Base-by-base conservation (phyloP, 2,329 filamentous ascomycete genomes). In the Coniochaeta sp. region DNA sequence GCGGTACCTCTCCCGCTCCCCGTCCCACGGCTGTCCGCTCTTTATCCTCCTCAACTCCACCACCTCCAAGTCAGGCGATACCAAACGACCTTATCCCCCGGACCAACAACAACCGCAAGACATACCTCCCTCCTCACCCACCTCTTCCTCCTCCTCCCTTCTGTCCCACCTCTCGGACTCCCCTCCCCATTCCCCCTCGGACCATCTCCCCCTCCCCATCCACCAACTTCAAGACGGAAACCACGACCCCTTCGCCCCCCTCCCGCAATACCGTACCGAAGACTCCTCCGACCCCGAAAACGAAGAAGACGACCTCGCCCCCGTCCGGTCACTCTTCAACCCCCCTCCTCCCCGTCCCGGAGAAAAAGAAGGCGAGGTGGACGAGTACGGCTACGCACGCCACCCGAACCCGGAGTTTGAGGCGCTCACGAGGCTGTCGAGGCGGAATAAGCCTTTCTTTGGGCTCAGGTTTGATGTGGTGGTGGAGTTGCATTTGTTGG, bases 31-130 rank as follows among this genome's bases (percentile, higher is more conserved):
- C 10, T 68, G 64, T 12, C 73, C 78, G 1, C 69, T 83, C 6
- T 66, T 82, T 27, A 62, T 84, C 53, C 65, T 84, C 2, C 70
- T 82, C 52, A 84, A 83, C 65, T 72, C 74, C 0, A 78, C 75
- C 1, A 69, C 64, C 6, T 61, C 61, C 5, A 42, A 42, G 38
- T 16, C 38, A n/a, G n/a, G n/a, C 5, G 51, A 55, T 0, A 14
- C 47, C n/a, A 38, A n/a, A n/a, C n/a, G n/a, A n/a, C n/a, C n/a
- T n/a, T n/a, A n/a, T n/a, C n/a, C n/a, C n/a, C n/a, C n/a, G n/a
- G n/a, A n/a, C n/a, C n/a, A n/a, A n/a, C n/a, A n/a, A n/a, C n/a
- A n/a, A n/a, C n/a, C n/a, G n/a, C n/a, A n/a, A n/a, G n/a, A n/a
- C n/a, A n/a, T n/a, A n/a, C n/a, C n/a, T n/a, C n/a, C n/a, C n/a